These are phyloP conservation scores for Geotrichum klebahnii DNA, from an alignment of 1,139 yeast genomes.

Conservation along the genomic window DNA sequence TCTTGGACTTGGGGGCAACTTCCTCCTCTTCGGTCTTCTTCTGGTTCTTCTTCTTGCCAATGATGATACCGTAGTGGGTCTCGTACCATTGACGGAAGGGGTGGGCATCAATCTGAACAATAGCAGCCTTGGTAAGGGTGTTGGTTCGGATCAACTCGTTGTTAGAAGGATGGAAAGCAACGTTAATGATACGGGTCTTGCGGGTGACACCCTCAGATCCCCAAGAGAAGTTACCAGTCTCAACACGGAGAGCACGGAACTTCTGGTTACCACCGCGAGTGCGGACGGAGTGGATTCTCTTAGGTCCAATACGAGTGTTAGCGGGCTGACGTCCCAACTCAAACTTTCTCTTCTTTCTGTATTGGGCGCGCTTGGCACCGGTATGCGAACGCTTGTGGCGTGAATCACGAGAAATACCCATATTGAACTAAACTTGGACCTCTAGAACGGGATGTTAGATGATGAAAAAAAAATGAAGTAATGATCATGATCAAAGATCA, in stretches of 20 bases:
- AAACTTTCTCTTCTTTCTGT: slow-evolving; percentile 99
- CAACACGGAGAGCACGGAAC: slow-evolving; percentile 99
- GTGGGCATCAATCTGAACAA: slow-evolving; percentile 99
- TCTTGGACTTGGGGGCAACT: slow-evolving; percentile 61
- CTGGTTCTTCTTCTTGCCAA: slow-evolving; percentile 72
- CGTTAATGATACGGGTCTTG: slow-evolving; percentile 98
- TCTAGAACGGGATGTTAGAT: slow-evolving; percentile 13
- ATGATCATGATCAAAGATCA: background rate
- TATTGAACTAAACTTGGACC: slow-evolving; percentile 36
- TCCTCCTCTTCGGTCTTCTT: slow-evolving; percentile 39
- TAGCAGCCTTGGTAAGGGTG: slow-evolving; percentile 98
- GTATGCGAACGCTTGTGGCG: slow-evolving; percentile 99
- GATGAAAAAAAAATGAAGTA: background rate
- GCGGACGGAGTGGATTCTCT: slow-evolving; percentile 98
- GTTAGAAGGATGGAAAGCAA: slow-evolving; percentile 98
- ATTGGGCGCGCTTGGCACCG: slow-evolving; percentile 99
- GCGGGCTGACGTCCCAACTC: slow-evolving; percentile 99
- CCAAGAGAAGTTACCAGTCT: slow-evolving; percentile 99
- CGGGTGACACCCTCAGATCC: slow-evolving; percentile 97
- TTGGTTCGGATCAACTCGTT: slow-evolving; percentile 99
- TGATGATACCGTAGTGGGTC: slow-evolving; percentile 91
- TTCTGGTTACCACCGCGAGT: slow-evolving; percentile 99
- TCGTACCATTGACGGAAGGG: slow-evolving; percentile 99
- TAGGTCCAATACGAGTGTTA: slow-evolving; percentile 97
- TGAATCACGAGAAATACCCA: slow-evolving; percentile 99